A percentile compares a stretch with the other conserved stretches of the same genome.
Conservation (phyloP, 371 early-diverging fungal species). For the Mucor circinelloides region DNA sequence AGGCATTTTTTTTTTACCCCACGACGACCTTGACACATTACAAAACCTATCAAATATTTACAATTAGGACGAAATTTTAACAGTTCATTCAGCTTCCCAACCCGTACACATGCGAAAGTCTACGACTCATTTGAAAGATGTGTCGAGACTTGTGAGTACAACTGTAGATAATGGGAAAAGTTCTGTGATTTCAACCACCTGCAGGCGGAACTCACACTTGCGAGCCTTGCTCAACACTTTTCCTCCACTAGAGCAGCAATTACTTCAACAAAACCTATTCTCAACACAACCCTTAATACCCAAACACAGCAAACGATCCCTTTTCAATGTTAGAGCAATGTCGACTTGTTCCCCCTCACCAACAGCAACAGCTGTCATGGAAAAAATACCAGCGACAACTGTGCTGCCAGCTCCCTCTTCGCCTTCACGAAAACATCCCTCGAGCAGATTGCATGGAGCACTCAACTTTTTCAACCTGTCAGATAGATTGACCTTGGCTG, state of each 20-base stretch:
- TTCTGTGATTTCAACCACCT: conserved; percentile 18
- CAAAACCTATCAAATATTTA: not conserved
- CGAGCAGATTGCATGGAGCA: conserved; percentile 18
- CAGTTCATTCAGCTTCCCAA: conserved; percentile 4
- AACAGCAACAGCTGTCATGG: not conserved
- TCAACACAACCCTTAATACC: conserved; percentile 16
- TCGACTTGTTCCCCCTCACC: conserved; percentile 14
- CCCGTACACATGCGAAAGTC: conserved; percentile 45
- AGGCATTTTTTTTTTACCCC: conserved; percentile 9
- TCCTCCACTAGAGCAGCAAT: conserved; percentile 18
- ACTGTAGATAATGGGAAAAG: conserved; percentile 19
- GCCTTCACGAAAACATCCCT: not conserved
- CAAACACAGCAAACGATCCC: conserved; percentile 7
- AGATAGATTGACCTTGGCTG: conserved; percentile 25
- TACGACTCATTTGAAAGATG: conserved; percentile 45
- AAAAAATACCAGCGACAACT: conserved; percentile 9
- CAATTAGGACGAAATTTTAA: not conserved
- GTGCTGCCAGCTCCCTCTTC: not conserved
- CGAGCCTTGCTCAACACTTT: conserved; percentile 31
- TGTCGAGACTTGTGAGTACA: conserved; percentile 35
- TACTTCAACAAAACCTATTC: conserved; percentile 10
- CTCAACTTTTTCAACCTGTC: conserved; percentile 31
- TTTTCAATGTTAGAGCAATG: conserved; percentile 2
- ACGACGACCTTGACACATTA: not conserved
- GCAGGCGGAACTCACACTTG: conserved; percentile 37